Conservation (phyloP, 805 yeast species). For the Candida taoyuanica region DNA sequence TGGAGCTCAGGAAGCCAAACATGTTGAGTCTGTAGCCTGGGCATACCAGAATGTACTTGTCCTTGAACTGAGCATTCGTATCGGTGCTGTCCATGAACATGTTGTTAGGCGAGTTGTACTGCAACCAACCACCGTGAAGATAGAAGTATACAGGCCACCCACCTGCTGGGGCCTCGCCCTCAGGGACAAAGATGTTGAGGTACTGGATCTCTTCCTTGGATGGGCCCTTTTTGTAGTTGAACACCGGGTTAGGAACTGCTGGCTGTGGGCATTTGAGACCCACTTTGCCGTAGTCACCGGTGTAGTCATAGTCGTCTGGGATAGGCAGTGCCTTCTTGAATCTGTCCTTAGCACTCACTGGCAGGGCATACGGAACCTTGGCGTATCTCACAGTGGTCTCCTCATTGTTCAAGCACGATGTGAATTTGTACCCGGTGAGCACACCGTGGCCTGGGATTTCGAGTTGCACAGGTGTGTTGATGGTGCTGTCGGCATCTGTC, state of each 20-base stretch:
- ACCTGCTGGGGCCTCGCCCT: constrained; percentile 28
- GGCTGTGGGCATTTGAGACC: constrained; percentile 37
- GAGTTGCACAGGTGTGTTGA: constrained; percentile 7
- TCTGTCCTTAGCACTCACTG: constrained; percentile 30
- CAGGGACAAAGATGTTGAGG: constrained; percentile 37
- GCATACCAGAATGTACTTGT: constrained; percentile 34
- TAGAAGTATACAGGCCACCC: constrained; percentile 41
- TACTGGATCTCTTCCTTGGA: constrained; percentile 31
- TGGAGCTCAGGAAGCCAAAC: constrained; percentile 35
- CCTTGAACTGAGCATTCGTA: constrained; percentile 26
- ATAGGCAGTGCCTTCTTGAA: constrained; percentile 32
- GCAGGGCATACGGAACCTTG: constrained; percentile 33
- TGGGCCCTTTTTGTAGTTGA: constrained; percentile 18
- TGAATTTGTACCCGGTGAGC: constrained; percentile 26
- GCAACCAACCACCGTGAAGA: constrained; percentile 43
- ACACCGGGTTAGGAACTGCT: constrained; percentile 27
- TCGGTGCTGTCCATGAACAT: constrained; percentile 23
- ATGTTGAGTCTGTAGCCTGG: constrained; percentile 39
- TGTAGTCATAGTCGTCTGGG: constrained; percentile 33
- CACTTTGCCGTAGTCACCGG: constrained; percentile 34
- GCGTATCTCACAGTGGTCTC: constrained; percentile 27
- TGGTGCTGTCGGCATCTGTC: constrained; percentile 3
- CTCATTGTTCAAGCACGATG: constrained; percentile 8
- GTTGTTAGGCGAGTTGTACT: constrained; percentile 23
- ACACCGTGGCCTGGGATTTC: constrained; percentile 22